phyloP scores from a whole-genome alignment of 768 basidiomycete genomes.

The Hortiboletus campestris region DNA sequence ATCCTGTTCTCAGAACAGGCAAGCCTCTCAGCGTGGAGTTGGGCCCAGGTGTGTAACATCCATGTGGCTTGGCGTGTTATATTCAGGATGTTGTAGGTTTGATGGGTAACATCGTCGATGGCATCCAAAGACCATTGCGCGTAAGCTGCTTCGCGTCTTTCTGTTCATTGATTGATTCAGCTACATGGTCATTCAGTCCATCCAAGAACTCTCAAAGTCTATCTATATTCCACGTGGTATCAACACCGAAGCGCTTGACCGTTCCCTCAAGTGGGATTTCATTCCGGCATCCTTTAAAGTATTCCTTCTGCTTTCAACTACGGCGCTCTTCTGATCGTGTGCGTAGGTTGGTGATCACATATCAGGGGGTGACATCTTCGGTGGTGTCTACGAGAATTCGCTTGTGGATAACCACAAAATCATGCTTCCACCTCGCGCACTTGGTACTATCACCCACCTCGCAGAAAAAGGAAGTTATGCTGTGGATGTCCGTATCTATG shows the following conservation, averaged over 20 bases:
- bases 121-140: slow-evolving; percentile 89
- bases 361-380: slow-evolving; percentile 95
- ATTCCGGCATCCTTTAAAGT: slow-evolving; percentile 80
- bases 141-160: slow-evolving; percentile 42
- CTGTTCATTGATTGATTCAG: not conserved
- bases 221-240: slow-evolving; percentile 99
- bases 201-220: slow-evolving; percentile 96
- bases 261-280: slow-evolving; percentile 92
- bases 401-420: slow-evolving; percentile 96
- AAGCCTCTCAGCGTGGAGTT: slow-evolving; percentile 98
- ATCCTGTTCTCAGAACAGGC: slow-evolving; percentile 95
- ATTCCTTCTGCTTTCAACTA: slow-evolving; percentile 3
- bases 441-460: slow-evolving; percentile 92
- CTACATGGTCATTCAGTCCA: slow-evolving; percentile 49
- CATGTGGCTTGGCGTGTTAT: not conserved
- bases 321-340: slow-evolving; percentile 6
- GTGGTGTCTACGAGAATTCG: slow-evolving; percentile 95
- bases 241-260: slow-evolving; percentile 93
- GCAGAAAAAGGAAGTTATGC: slow-evolving; percentile 93
- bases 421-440: slow-evolving; percentile 90
- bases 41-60: slow-evolving; percentile 72
- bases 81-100: slow-evolving; percentile 54
- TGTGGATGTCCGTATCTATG: slow-evolving; percentile 64
- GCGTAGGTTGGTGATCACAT: slow-evolving; percentile 91
- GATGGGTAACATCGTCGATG: slow-evolving; percentile 99